A percentile compares a stretch with the other conserved stretches of the same genome.
Evolutionary conservation across 148 eudicot genomes (phyloP).

Genomic region (Rheum nobile): DNA sequence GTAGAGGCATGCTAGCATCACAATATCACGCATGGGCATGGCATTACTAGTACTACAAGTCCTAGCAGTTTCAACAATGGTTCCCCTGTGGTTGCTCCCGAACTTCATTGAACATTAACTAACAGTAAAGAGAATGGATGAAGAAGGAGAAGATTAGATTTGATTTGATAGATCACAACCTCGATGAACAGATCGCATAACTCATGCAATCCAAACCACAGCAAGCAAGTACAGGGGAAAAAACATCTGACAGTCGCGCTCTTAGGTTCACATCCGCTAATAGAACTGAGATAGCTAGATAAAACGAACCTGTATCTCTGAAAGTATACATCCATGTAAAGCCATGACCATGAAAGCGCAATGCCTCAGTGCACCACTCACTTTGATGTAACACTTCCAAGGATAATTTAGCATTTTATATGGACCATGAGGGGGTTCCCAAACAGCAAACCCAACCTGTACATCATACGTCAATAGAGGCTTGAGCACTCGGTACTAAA

Average conservation of each 20-base stretch:
- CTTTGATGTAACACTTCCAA: slow-evolving; percentile 67
- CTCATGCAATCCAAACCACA: too few species aligned
- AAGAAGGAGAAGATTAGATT: too few species aligned
- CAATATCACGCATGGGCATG: too few species aligned
- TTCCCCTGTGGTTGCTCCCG: too few species aligned
- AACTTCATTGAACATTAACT: too few species aligned
- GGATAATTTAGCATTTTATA: slow-evolving; percentile 69
- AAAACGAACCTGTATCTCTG: slow-evolving; percentile 71
- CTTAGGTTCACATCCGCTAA: background rate
- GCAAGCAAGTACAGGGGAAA: background rate
- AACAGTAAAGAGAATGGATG: too few species aligned
- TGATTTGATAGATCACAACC: too few species aligned
- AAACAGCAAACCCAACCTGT: slow-evolving; percentile 78
- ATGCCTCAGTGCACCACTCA: slow-evolving; percentile 78
- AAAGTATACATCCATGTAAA: slow-evolving; percentile 77
- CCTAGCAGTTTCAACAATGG: too few species aligned
- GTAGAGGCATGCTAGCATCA: too few species aligned
- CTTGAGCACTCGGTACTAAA: background rate
- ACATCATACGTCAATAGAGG: background rate
- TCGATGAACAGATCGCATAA: too few species aligned
- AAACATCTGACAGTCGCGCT: background rate
- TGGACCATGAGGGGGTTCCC: slow-evolving; percentile 96
- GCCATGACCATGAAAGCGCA: slow-evolving; percentile 95
- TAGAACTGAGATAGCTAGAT: background rate
- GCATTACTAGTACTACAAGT: too few species aligned